Conservation (phyloP, 2,329 filamentous ascomycete species). For the Ilyonectria mors-panacis region DNA sequence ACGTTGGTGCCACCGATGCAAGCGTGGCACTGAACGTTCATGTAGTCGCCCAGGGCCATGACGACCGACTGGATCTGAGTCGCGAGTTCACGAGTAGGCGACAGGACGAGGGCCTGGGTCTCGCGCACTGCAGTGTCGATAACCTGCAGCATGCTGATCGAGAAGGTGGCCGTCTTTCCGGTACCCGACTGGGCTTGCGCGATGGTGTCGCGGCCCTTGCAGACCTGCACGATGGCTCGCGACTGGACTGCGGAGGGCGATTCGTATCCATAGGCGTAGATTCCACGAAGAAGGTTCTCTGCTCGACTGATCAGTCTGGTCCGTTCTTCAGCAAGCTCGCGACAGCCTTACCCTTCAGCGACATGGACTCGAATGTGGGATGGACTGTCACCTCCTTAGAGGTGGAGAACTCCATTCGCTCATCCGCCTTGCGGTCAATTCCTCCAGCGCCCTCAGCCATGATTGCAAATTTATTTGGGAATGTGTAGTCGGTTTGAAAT, state of each 20-base stretch:
- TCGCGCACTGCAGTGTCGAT: constrained; percentile 95
- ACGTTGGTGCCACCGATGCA: constrained; percentile 99
- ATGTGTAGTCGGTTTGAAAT: constrained; percentile 16
- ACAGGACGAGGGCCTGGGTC: constrained; percentile 94
- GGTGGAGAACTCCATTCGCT: constrained; percentile 98
- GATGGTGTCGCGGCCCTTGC: constrained; percentile 98
- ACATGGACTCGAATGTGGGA: constrained; percentile 96
- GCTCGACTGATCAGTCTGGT: constrained; percentile 31
- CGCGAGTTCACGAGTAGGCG: constrained; percentile 94
- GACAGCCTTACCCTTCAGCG: constrained; percentile 78
- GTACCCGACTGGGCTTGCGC: constrained; percentile 98
- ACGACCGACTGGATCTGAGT: constrained; percentile 99
- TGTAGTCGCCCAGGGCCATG: constrained; percentile 99
- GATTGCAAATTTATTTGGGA: constrained; percentile 52
- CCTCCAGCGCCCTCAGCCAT: constrained; percentile 88
- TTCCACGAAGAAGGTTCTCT: constrained; percentile 95
- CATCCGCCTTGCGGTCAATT: constrained; percentile 93
- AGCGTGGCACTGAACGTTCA: constrained; percentile 99
- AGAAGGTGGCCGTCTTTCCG: constrained; percentile 97
- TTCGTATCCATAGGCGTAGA: constrained; percentile 99
- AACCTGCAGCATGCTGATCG: constrained; percentile 95
- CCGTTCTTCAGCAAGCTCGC: constrained; percentile 1
- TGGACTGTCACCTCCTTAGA: constrained; percentile 98
- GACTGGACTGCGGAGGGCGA: constrained; percentile 98
- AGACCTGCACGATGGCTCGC: constrained; percentile 97